These are phyloP conservation scores for Crucihimalaya himalaica DNA, from an alignment of 345 rosid genomes.

Conservation along the genomic window DNA sequence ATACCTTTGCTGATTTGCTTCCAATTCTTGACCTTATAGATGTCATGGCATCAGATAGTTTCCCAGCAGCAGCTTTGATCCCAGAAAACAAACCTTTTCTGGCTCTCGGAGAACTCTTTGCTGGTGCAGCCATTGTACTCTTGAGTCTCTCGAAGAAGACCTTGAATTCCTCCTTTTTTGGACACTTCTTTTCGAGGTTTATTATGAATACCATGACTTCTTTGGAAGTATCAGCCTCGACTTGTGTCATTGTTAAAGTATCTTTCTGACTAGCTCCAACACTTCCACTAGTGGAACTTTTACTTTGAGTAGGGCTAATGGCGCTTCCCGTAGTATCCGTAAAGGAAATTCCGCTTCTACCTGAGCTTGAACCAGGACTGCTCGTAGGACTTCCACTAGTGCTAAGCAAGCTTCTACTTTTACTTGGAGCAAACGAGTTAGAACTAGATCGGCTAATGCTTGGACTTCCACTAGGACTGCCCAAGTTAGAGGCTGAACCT, in stretches of 20 bases:
- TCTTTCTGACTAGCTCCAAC: not conserved
- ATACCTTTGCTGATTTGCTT: conserved; percentile 33
- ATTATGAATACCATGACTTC: conserved; percentile 19
- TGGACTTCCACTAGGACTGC: conserved; percentile 25
- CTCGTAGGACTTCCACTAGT: too few species aligned
- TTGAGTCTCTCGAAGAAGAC: conserved; percentile 36
- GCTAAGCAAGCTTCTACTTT: too few species aligned
- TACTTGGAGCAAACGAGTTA: not conserved
- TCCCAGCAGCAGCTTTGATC: conserved; percentile 14
- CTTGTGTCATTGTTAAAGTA: not conserved
- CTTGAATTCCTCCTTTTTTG: conserved; percentile 33
- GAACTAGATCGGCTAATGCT: not conserved
- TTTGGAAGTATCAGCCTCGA: conserved; percentile 24
- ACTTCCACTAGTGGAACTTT: too few species aligned
- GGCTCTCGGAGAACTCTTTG: not conserved
- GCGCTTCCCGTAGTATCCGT: not conserved
- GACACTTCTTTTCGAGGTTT: conserved; percentile 40
- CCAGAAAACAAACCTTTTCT: conserved; percentile 5
- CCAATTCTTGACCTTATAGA: conserved; percentile 23
- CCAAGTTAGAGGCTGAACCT: not conserved
- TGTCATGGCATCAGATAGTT: conserved; percentile 23
- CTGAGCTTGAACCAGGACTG: too few species aligned
- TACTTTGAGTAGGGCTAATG: not conserved
- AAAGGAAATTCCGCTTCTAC: too few species aligned
- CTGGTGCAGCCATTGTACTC: conserved; percentile 9